Evolutionary conservation across 1,139 yeast species (phyloP).

Genomic region (Nematodospora anomalae): DNA sequence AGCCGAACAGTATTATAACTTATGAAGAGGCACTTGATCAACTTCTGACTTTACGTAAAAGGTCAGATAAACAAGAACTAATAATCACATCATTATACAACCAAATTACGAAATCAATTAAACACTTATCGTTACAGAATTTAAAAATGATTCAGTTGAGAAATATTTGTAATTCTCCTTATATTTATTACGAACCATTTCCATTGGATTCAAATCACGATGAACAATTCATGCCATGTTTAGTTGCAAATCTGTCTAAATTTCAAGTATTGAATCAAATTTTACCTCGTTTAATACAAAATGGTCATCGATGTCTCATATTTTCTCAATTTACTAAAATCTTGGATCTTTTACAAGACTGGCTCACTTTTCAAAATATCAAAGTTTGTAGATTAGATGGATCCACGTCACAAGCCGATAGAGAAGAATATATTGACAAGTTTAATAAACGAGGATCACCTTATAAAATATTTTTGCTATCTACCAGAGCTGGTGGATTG

Average conservation of each 20-base stretch:
- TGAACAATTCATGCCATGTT: slow-evolving; percentile 27
- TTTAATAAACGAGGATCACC: slow-evolving; percentile 44
- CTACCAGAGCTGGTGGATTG: slow-evolving; percentile 93
- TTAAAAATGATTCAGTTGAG: slow-evolving; percentile 74
- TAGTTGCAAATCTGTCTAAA: slow-evolving; percentile 63
- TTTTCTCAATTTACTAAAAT: slow-evolving; percentile 83
- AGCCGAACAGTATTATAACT: slow-evolving; percentile 7
- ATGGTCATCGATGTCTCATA: slow-evolving; percentile 67
- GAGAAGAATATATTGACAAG: slow-evolving; percentile 61
- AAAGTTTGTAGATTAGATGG: slow-evolving; percentile 76
- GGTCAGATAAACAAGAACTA: slow-evolving; percentile 16
- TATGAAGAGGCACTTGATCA: slow-evolving; percentile 12
- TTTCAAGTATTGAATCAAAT: slow-evolving; percentile 68
- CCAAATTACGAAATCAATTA: slow-evolving; percentile 22
- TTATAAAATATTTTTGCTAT: slow-evolving; percentile 60
- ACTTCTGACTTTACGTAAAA: neutral
- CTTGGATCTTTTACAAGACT: slow-evolving; percentile 75
- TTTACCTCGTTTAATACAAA: slow-evolving; percentile 45
- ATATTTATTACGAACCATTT: slow-evolving; percentile 79
- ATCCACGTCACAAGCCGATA: slow-evolving; percentile 57
- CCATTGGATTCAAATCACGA: slow-evolving; percentile 26
- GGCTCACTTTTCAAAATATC: slow-evolving; percentile 43
- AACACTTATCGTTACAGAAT: slow-evolving; percentile 50
- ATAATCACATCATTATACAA: slow-evolving; percentile 20
- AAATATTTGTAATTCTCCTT: slow-evolving; percentile 82